Base-by-base conservation (phyloP, 2,329 filamentous ascomycete genomes). In the Claviceps africana region DNA sequence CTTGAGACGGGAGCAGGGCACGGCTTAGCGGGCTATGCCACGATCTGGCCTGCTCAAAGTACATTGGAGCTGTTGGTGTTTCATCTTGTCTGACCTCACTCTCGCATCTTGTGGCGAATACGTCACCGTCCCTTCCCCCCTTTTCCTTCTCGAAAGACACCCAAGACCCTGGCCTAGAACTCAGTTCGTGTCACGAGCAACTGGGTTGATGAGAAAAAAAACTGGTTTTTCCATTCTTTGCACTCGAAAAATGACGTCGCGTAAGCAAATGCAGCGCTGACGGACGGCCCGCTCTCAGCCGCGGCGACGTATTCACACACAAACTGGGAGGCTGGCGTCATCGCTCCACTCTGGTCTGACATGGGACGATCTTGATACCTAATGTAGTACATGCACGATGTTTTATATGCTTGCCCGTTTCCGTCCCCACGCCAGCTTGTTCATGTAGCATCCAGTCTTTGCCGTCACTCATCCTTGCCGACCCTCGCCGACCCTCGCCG, bases 371-470 rank as follows among this genome's bases (percentile, higher is more conserved):
- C 35, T 37, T 37, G 17, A 37, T n/a, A n/a, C 15, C 3, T 44
- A 17, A 28, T 44, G 42, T 19, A 19, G 9, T 44, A 13, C 7
- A 44, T 44, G 13, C 42, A 44, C 17, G 45, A 48, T 47, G 54
- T 47, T 51, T 55, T 55, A 55, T 55, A 55, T 54, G 46, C 50
- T 4, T 46, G 44, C 28, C n/a, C 31, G 25, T 22, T 31, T 22
- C 19, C 28, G 21, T 9, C 11, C 44, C 28, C 45, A 13, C n/a
- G 13, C n/a, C 7, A 33, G 3, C 42, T 44, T 28, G 15, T 37
- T 17, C 35, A 8, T n/a, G 35, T 37, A 37, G 3, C 17, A 37
- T n/a, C 17, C 2, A 17, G 33, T 37, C 17, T n/a, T 5, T 37
- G 35, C 35, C 35, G 35, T n/a, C 35, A n/a, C 15, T 37, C 15